Base-by-base conservation (phyloP, 768 basidiomycete genomes). In the Kwoniella pini region DNA sequence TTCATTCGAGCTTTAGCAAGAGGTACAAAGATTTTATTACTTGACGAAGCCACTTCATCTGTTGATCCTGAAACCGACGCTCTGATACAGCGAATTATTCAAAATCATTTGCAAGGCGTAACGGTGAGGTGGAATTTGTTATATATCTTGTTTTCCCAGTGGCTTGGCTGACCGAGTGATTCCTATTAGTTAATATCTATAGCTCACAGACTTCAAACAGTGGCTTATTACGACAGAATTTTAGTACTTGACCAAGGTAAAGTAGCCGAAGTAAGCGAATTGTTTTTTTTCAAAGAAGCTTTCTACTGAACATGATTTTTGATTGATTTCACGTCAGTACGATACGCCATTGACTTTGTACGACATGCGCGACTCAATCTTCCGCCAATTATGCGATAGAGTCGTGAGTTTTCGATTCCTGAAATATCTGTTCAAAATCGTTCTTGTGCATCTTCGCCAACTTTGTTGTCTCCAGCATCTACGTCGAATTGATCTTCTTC, bases 41-140 rank as follows among this genome's bases (percentile, higher is more conserved):
- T 86, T 9, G 85, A 87, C 62, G 85, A 87, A 61, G 72, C 72
- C 3, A 74, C 72, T 17, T 50, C 52, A 19, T 71, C 70, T 0
- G 68, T 74, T 12, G 86, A 87, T 73, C 83, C 84, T 56, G 80
- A 81, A 61, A 87, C 85, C 0, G 86, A 87, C 66, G 73, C 81
- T 0, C 69, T 82, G 55, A 86, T 87, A 54, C 86, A 87, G 79
- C 80, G 80, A 7, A 86, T 87, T 4, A 88, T 89, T 36, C 83
- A 84, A 63, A 81, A 80, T 5, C 85, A 87, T 67, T 86, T 88
- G n/a, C 27, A 64, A 3, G 58, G 65, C 24, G 63, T 68, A 21
- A 75, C 73, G 1, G 58, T 71, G 27, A 48, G 63, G 62, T 33
- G 15, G 12, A 13, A 26, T 38, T 43, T 26, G 31, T 17, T 12